Conservation (phyloP, 192 early-diverging fungal genomes). For the Coemansia sp. region DNA sequence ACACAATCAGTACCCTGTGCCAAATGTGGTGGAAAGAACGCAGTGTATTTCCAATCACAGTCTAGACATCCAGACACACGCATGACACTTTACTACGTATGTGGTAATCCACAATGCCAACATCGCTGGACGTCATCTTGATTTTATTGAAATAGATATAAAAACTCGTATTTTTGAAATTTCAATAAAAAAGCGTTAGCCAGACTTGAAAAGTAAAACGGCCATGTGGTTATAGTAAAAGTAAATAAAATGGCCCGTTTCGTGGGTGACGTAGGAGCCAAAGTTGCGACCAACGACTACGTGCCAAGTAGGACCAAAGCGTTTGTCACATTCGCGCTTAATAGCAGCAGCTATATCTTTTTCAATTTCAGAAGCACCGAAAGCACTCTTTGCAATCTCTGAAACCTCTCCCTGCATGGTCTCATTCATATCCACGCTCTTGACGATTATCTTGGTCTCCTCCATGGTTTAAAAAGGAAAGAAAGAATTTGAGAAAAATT, state of each 20-base stretch:
- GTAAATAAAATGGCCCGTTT: slow-evolving; percentile 96
- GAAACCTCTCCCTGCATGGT: slow-evolving; percentile 93
- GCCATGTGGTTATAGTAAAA: slow-evolving; percentile 95
- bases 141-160: neutral
- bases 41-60: slow-evolving; percentile 77
- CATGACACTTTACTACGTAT: slow-evolving; percentile 80
- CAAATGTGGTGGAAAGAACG: slow-evolving; percentile 56
- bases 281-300: slow-evolving; percentile 98
- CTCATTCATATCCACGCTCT: slow-evolving; percentile 98
- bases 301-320: slow-evolving; percentile 98
- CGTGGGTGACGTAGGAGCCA: slow-evolving; percentile 98
- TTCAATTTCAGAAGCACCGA: slow-evolving; percentile 92
- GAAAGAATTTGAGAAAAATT: slow-evolving; percentile 8
- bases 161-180: neutral
- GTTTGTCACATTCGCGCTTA: slow-evolving; percentile 98
- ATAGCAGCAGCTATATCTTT: slow-evolving; percentile 98
- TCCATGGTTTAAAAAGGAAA: slow-evolving; percentile 19
- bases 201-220: slow-evolving; percentile 91
- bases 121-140: slow-evolving; percentile 62
- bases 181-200: slow-evolving; percentile 38
- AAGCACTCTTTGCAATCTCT: slow-evolving; percentile 79
- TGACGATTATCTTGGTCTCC: slow-evolving; percentile 86
- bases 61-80: slow-evolving; percentile 65
- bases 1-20: slow-evolving; percentile 58
- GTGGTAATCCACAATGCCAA: slow-evolving; percentile 61